Base-by-base conservation (phyloP, 495 filamentous ascomycete species). In the Penicillium verhagenii region DNA sequence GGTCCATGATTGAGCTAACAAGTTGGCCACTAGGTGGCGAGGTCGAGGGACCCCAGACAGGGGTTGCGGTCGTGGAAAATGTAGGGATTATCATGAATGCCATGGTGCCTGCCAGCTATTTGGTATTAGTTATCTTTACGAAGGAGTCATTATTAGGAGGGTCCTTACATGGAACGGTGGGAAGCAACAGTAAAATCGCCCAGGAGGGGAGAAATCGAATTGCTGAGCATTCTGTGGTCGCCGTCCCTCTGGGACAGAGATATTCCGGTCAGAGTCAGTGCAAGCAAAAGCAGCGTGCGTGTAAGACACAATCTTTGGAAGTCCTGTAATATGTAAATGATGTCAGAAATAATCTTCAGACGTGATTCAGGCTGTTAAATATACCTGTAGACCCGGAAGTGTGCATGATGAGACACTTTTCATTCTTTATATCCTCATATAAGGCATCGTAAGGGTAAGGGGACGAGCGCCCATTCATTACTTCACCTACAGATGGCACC, bases 141-240 rank as follows among this genome's bases (percentile, higher is more conserved):
- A 35, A 35, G 31, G n/a, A 14, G n/a, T n/a, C n/a, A n/a, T n/a
- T n/a, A n/a, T n/a, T n/a, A n/a, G n/a, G n/a, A n/a, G n/a, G n/a
- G n/a, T n/a, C n/a, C n/a, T n/a, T 55, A 70, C 57, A 60, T 66
- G 65, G 42, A 66, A 70, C 9, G 58, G 60, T 10, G 65, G 63
- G 26, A 68, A 68, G 18, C 57, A 44, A 29, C 53, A 63, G 46
- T 61, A 68, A 14, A 60, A 55, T n/a, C 58, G 52, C 29, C 57
- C 65, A 3, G 52, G 54, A 1, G 60, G 54, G 18, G 39, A 33
- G 39, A 68, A 70, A 44, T 68, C 49, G 49, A 59, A 68, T 23
- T 60, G 47, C 13, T 53, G 42, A 9, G 53, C 53, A 46, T 62
- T 63, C n/a, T 60, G 63, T 25, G 63, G 61, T 23, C 43, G 49